Conservation (phyloP, 2,329 filamentous ascomycete genomes). For the Pestalotiopsis sp. region DNA sequence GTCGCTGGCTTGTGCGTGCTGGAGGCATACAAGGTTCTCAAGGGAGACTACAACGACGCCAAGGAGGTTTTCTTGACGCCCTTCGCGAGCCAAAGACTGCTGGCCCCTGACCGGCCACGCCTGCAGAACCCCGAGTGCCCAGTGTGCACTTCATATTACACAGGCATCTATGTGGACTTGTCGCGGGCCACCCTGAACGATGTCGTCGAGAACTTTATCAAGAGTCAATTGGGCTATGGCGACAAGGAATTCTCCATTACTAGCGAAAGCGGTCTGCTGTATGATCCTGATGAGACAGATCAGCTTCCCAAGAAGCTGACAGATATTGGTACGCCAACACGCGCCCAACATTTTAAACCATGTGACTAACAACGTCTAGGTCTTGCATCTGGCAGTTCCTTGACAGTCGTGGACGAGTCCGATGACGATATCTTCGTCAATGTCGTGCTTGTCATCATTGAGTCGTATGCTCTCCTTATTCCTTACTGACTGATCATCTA, state of each 20-base stretch:
- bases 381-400: slow-evolving; percentile 71
- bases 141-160: slow-evolving; percentile 77
- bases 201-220: slow-evolving; percentile 75
- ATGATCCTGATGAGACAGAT: slow-evolving; percentile 86
- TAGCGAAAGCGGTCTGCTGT: slow-evolving; percentile 76
- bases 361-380: slow-evolving; percentile 43
- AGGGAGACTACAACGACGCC: slow-evolving; percentile 67
- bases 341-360: slow-evolving; percentile 8
- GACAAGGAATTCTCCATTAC: slow-evolving; percentile 78
- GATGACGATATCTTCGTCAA: slow-evolving; percentile 77
- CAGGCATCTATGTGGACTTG: slow-evolving; percentile 68
- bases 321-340: slow-evolving; percentile 63
- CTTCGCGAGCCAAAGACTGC: slow-evolving; percentile 58
- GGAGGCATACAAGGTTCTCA: slow-evolving; percentile 88
- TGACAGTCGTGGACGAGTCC: slow-evolving; percentile 85
- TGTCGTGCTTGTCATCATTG: slow-evolving; percentile 71
- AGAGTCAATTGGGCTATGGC: slow-evolving; percentile 71
- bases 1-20: slow-evolving; percentile 91
- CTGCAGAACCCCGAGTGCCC: slow-evolving; percentile 80
- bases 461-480: slow-evolving; percentile 53
- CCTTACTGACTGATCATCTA: background rate
- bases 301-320: slow-evolving; percentile 79
- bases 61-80: slow-evolving; percentile 88
- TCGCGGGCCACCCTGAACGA: slow-evolving; percentile 75
- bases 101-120: slow-evolving; percentile 59